A percentile compares a stretch with the other conserved stretches of the same genome.
Conservation (phyloP, 345 rosid genomes). For the Pugionium cornutum region DNA sequence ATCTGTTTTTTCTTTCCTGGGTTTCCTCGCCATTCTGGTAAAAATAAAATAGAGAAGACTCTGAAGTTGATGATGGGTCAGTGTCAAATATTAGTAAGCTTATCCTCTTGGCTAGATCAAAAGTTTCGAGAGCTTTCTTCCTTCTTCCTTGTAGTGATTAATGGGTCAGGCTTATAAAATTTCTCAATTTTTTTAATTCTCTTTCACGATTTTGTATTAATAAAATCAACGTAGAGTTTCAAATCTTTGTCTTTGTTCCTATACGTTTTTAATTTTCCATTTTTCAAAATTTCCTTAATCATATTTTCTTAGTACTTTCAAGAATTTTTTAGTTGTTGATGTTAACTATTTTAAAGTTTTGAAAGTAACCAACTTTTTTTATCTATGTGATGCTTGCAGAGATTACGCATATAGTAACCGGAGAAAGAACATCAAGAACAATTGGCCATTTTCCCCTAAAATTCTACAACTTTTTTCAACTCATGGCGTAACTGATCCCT, state of each 20-base stretch:
- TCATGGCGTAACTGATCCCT: conserved; percentile 84
- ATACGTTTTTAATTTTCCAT: too few relatives aligned
- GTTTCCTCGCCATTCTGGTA: not conserved
- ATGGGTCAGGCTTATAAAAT: conserved; percentile 47
- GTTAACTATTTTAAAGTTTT: too few relatives aligned
- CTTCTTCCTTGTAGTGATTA: conserved; percentile 27
- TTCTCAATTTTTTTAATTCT: not conserved
- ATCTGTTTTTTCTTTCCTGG: not conserved
- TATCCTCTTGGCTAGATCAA: conserved; percentile 27
- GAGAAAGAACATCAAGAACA: conserved; percentile 73
- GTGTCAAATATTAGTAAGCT: not conserved
- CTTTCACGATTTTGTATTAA: too few relatives aligned
- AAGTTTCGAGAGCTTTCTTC: conserved; percentile 24
- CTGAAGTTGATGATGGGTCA: conserved; percentile 22
- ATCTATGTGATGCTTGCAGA: conserved; percentile 51
- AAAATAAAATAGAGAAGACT: conserved; percentile 1
- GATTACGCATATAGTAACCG: conserved; percentile 79
- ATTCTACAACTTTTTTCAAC: conserved; percentile 75
- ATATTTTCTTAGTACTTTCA: too few relatives aligned
- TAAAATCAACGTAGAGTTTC: not conserved
- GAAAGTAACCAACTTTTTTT: not conserved
- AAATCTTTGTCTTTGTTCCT: too few relatives aligned
- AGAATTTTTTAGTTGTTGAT: too few relatives aligned
- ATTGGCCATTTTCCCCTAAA: conserved; percentile 85
- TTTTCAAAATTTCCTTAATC: too few relatives aligned